Base-by-base conservation (phyloP, 306 rosid species). In the Canavalia ensiformis region DNA sequence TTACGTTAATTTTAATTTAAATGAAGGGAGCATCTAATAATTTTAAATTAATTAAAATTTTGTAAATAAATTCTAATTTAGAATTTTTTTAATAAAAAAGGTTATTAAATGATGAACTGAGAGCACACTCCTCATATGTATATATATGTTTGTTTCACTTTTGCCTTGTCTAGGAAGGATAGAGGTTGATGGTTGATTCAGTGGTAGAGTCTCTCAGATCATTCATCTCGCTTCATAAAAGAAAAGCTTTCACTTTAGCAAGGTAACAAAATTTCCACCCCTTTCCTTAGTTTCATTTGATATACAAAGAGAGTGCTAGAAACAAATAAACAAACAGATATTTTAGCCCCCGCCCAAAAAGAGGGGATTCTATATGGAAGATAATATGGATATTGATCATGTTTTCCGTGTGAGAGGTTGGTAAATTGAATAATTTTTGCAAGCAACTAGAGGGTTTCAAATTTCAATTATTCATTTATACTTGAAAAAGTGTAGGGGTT, bases 191-290 rank as follows among this genome's bases (percentile, higher is more conserved):
- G 10, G 41, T 28, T 52, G 10, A 75, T 68, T 62, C 7, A 76
- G 72, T 31, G 58, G 25, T 57, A 29, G 31, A 35, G 35, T 65
- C 72, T 18, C 68, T 74, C 46, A 25, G 41, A 57, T 67, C 47
- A 59, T 74, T 78, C 58, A 41, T 65, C 82, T 68, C 51, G 4
- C 28, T 74, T 63, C 57, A 12, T 35, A 4, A 7, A 47, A 76
- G 68, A 46, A 63, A 72, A 33, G 18, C 59, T 37, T 52, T 67
- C 70, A 66, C 46, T 56, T 6, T 13, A 60, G 29, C 71, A 74
- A 82, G 75, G 83, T 85, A 72, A 41, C 51, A 35, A 37, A 13
- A 29, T 42, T 50, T 76, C 45, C n/a, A 41, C 25, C 49, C 28
- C 8, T 12, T 68, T 75, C 13, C 63, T 56, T 9, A 18, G 30